phyloP scores from a whole-genome alignment of 208 protist species.

The Spongospora subterranea region DNA sequence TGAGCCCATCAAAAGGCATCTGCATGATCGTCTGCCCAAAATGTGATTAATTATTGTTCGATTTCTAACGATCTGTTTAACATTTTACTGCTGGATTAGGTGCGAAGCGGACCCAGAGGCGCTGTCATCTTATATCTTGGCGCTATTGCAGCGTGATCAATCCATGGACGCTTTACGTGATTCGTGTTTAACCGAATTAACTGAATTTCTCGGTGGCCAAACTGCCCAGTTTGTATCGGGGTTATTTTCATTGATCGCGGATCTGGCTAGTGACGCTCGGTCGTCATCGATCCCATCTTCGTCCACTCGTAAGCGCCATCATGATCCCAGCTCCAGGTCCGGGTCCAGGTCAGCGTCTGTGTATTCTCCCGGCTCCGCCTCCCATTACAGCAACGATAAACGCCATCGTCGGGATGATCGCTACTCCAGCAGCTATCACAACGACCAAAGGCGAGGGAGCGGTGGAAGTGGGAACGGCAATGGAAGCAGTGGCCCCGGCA shows the following conservation, averaged over 20 bases:
- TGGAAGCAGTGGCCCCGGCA: too few relatives aligned
- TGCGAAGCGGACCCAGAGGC: conserved; percentile 39
- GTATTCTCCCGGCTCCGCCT: background rate
- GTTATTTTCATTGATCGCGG: background rate
- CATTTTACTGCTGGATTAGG: background rate
- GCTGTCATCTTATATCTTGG: conserved; percentile 13
- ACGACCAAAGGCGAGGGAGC: background rate
- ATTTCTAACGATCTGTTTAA: background rate
- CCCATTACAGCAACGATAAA: background rate
- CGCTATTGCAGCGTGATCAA: conserved; percentile 48
- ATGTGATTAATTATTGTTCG: background rate
- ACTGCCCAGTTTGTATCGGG: background rate
- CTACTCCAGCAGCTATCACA: background rate
- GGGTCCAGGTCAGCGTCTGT: background rate
- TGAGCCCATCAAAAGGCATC: conserved; percentile 38
- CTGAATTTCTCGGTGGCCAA: conserved; percentile 12
- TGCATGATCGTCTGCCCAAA: conserved; percentile 37
- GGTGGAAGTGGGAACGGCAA: too few relatives aligned
- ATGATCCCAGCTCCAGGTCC: background rate
- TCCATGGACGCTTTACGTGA: background rate
- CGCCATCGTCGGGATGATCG: background rate
- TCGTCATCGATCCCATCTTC: background rate
- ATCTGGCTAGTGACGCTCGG: background rate
- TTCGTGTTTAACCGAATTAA: conserved; percentile 42
- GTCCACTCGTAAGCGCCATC: background rate